Base-by-base conservation (phyloP, 495 filamentous ascomycete genomes). In the Aeminium ludgeri region DNA sequence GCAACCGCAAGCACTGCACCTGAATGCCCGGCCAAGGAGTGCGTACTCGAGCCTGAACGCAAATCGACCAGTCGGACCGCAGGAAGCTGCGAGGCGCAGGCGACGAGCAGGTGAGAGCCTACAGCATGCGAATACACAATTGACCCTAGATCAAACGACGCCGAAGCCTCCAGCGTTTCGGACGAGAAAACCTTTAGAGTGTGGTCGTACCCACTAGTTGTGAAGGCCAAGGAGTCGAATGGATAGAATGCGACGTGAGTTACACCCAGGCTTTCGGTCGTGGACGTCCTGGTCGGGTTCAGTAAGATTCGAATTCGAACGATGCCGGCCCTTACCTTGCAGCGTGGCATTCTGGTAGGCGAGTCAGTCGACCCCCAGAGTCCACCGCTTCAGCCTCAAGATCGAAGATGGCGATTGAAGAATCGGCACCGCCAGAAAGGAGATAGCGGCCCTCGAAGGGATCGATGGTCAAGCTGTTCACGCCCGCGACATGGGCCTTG, bases 181-280 rank as follows among this genome's bases (percentile, higher is more conserved):
- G 82, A 74, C 7, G 78, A 73, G 52, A 78, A 93, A 2, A 86
- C 61, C 56, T 86, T 86, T 25, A 94, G 65, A 2, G 76, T 81
- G 43, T 80, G 74, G 55, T 94, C 86, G 55, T 83, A 84, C 34
- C 84, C 83, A 10, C 77, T 78, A 1, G 82, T 81, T 10, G 92
- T 64, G 49, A 96, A 89, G 25, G 86, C 62, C 47, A 70, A 59
- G 44, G 78, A 60, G 62, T 87, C 86, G 50, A 89, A 89, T 2
- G 86, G 84, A 52, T 89, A 93, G 60, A 91, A 91, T 1, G 70
- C 81, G 30, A 93, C 60, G 28, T 85, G 77, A 1, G 86, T 92
- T 38, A 93, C 78, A 37, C 82, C 79, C 49, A 77, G 81, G 35
- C 71, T 80, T 29, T 43, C 43, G 2, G 34, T 44, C 8, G 40